A percentile compares a stretch with the other conserved stretches of the same genome.
Evolutionary conservation across 1,139 yeast species (phyloP).

Genomic region (Yamadazyma diddensiae): DNA sequence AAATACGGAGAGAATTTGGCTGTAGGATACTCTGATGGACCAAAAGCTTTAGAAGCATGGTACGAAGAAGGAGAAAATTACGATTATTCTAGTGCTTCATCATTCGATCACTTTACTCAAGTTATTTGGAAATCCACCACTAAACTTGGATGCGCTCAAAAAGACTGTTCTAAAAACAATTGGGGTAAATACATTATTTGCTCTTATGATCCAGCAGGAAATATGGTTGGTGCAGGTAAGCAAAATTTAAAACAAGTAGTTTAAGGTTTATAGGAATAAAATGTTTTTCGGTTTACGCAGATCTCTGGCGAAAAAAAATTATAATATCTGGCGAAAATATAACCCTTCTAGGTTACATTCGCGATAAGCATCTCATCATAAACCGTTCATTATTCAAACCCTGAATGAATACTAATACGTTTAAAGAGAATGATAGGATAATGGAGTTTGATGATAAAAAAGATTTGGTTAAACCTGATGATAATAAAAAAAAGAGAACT

Average conservation of each 20-base stretch:
- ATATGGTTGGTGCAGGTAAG: slow-evolving; percentile 44
- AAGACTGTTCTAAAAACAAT: slow-evolving; percentile 45
- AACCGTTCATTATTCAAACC: no score
- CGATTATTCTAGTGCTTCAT: slow-evolving; percentile 39
- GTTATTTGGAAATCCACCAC: slow-evolving; percentile 74
- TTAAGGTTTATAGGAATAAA: neutral
- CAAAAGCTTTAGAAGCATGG: slow-evolving; percentile 77
- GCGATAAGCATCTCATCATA: no score
- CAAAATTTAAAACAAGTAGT: slow-evolving; percentile 12
- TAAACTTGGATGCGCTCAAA: slow-evolving; percentile 71
- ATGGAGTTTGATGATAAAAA: no score
- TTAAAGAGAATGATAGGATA: no score
- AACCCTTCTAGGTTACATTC: no score
- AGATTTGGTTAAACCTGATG: no score
- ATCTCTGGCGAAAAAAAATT: no score
- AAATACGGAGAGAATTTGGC: slow-evolving; percentile 88
- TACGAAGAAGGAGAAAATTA: slow-evolving; percentile 65
- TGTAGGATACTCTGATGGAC: slow-evolving; percentile 53
- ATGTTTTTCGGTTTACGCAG: slow-evolving; percentile 1
- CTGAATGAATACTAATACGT: no score
- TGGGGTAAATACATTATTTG: slow-evolving; percentile 54
- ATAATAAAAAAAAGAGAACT: slow-evolving; percentile 34
- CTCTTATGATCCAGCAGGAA: slow-evolving; percentile 53
- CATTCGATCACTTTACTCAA: slow-evolving; percentile 76
- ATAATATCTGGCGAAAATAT: neutral